These are phyloP conservation scores for Leishmania aethiopica DNA, from an alignment of 208 protist genomes.

Conservation along the genomic window DNA sequence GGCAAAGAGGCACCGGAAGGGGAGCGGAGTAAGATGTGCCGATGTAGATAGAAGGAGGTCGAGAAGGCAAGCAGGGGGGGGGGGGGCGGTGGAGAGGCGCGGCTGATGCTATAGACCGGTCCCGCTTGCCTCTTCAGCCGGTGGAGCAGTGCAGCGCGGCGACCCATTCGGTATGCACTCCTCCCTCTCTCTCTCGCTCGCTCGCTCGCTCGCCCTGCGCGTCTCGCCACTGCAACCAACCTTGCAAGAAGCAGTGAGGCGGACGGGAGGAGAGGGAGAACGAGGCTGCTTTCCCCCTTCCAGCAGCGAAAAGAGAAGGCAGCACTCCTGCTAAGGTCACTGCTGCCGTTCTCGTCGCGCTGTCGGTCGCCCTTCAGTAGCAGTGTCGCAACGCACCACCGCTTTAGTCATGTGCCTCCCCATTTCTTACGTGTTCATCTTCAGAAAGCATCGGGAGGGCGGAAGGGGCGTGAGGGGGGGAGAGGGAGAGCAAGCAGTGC, in stretches of 20 bases:
- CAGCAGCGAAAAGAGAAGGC: constrained; percentile 1
- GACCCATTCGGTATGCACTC: neutral
- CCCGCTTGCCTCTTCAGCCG: neutral
- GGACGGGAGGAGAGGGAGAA: neutral
- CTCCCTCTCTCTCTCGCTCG: neutral
- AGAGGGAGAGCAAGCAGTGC: no score
- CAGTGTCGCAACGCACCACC: neutral
- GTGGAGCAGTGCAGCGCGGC: neutral
- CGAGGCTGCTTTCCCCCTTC: neutral
- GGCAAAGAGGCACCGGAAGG: neutral
- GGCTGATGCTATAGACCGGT: neutral
- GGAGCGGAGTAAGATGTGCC: neutral
- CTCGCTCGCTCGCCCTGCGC: neutral
- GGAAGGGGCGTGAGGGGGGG: neutral
- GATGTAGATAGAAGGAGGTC: neutral
- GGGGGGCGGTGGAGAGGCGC: neutral
- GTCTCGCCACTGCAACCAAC: neutral
- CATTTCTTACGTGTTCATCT: neutral
- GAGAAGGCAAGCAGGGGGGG: neutral
- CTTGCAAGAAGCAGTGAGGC: neutral
- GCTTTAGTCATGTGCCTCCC: neutral
- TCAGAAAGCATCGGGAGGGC: neutral
- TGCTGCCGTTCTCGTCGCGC: neutral
- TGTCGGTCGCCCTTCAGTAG: neutral
- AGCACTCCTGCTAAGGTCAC: no score